Conservation (phyloP, 495 filamentous ascomycete genomes). For the Penicillium fimorum region DNA sequence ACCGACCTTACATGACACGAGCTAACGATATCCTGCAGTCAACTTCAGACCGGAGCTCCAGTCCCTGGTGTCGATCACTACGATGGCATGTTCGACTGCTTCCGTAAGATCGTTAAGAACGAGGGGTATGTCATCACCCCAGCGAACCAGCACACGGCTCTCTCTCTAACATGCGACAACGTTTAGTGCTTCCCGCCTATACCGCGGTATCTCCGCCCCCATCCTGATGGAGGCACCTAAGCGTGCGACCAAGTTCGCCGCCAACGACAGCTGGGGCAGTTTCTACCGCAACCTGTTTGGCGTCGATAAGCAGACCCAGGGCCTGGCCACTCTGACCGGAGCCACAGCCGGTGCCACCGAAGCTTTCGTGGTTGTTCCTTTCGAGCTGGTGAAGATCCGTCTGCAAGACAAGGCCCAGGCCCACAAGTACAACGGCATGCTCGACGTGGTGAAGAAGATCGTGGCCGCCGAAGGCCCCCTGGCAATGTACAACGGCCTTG, state of each 20-base stretch:
- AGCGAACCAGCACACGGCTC: slow-evolving; percentile 1
- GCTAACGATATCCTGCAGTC: slow-evolving; percentile 50
- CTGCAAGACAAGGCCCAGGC: slow-evolving; percentile 95
- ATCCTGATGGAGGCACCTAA: slow-evolving; percentile 99
- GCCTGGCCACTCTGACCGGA: slow-evolving; percentile 84
- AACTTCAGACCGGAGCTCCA: slow-evolving; percentile 74
- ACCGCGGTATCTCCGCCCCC: slow-evolving; percentile 92
- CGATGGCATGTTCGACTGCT: slow-evolving; percentile 96
- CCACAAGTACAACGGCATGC: slow-evolving; percentile 86
- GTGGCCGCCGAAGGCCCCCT: slow-evolving; percentile 78
- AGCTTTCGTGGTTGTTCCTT: slow-evolving; percentile 90
- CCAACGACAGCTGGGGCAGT: slow-evolving; percentile 96
- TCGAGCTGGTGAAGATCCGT: slow-evolving; percentile 94
- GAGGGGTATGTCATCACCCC: slow-evolving; percentile 67
- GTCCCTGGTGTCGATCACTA: slow-evolving; percentile 71
- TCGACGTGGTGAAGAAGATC: slow-evolving; percentile 88
- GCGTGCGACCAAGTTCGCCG: slow-evolving; percentile 97
- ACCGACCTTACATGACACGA: slow-evolving; percentile 6
- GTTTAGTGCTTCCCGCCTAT: slow-evolving; percentile 76
- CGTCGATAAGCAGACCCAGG: slow-evolving; percentile 81
- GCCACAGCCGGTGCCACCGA: slow-evolving; percentile 95
- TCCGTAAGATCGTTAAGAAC: slow-evolving; percentile 89
- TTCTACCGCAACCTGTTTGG: slow-evolving; percentile 85
- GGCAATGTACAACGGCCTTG: slow-evolving; percentile 93
- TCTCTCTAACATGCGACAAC: slow-evolving; percentile 8